phyloP scores from a whole-genome alignment of 2,329 filamentous ascomycete species.

The Scedosporium minutisporum region DNA sequence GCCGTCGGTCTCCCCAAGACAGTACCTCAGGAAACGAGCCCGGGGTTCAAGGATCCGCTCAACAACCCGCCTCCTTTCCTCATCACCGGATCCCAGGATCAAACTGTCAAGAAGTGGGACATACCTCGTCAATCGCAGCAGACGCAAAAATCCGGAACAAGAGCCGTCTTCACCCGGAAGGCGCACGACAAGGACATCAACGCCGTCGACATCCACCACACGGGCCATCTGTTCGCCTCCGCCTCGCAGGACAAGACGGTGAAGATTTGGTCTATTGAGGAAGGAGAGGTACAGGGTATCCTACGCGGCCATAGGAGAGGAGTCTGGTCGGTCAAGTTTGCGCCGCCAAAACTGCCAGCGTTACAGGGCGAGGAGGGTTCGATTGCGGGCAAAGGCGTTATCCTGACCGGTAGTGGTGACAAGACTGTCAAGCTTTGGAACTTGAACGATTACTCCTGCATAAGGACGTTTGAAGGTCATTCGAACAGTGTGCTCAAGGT shows the following conservation, averaged over 20 bases:
- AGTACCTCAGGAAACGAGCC: slow-evolving; percentile 56
- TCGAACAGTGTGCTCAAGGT: slow-evolving; percentile 93
- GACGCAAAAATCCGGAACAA: slow-evolving; percentile 41
- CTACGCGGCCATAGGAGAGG: slow-evolving; percentile 87
- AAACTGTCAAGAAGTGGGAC: slow-evolving; percentile 92
- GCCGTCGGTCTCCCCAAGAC: slow-evolving; percentile 75
- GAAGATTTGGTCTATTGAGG: slow-evolving; percentile 89
- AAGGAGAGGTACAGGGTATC: slow-evolving; percentile 85
- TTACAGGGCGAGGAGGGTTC: slow-evolving; percentile 63
- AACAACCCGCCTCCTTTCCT: slow-evolving; percentile 75
- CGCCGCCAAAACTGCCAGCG: slow-evolving; percentile 65
- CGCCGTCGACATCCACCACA: slow-evolving; percentile 71
- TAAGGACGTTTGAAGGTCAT: slow-evolving; percentile 92
- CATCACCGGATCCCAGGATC: slow-evolving; percentile 87
- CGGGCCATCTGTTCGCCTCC: slow-evolving; percentile 77
- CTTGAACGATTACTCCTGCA: slow-evolving; percentile 80
- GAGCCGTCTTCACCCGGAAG: slow-evolving; percentile 78
- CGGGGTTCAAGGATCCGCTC: slow-evolving; percentile 63
- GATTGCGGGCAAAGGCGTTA: slow-evolving; percentile 67
- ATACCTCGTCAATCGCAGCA: slow-evolving; percentile 48
- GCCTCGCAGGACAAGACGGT: slow-evolving; percentile 94
- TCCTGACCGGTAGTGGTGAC: slow-evolving; percentile 87
- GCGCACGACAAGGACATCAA: slow-evolving; percentile 99
- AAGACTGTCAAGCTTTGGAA: slow-evolving; percentile 96
- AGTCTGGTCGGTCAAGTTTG: slow-evolving; percentile 92